Conservation (phyloP, 495 filamentous ascomycete species). For the Penicillium riverlandense region DNA sequence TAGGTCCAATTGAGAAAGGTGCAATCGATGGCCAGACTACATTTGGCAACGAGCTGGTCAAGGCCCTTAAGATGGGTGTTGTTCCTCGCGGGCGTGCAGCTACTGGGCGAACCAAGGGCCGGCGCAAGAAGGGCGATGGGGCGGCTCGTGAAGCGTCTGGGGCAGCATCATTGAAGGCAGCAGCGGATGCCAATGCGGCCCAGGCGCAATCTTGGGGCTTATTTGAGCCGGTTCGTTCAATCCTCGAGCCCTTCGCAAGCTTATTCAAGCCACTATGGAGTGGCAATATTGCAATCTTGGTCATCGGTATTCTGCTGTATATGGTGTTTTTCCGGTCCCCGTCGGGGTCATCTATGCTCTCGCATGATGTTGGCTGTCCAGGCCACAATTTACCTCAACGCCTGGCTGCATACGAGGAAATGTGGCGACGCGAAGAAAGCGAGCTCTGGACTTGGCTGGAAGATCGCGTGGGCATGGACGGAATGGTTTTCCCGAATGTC, state of each 20-base stretch:
- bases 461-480: slow-evolving; percentile 71
- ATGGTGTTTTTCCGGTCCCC: slow-evolving; percentile 52
- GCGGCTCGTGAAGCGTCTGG: slow-evolving; percentile 19
- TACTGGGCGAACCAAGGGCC: slow-evolving; percentile 34
- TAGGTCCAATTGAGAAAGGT: slow-evolving; percentile 91
- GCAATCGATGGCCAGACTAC: slow-evolving; percentile 81
- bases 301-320: slow-evolving; percentile 50
- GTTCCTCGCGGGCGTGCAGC: slow-evolving; percentile 50
- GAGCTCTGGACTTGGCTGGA: slow-evolving; percentile 97
- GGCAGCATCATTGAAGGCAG: slow-evolving; percentile 36
- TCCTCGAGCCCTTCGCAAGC: slow-evolving; percentile 64
- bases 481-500: slow-evolving; percentile 40
- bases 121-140: slow-evolving; percentile 49
- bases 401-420: slow-evolving; percentile 81
- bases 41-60: slow-evolving; percentile 71
- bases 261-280: slow-evolving; percentile 64
- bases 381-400: slow-evolving; percentile 49
- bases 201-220: slow-evolving; percentile 61
- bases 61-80: slow-evolving; percentile 65
- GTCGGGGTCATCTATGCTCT: slow-evolving; percentile 30
- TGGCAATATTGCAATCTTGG: slow-evolving; percentile 50
- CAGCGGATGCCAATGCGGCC: slow-evolving; percentile 32
- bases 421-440: slow-evolving; percentile 85
- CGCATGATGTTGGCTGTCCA: slow-evolving; percentile 30
- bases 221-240: slow-evolving; percentile 65